Percentiles rank a stretch among this genome's conserved stretches.
Evolutionary conservation across 345 rosid species (phyloP).

Genomic region (Lepidium didymum): DNA sequence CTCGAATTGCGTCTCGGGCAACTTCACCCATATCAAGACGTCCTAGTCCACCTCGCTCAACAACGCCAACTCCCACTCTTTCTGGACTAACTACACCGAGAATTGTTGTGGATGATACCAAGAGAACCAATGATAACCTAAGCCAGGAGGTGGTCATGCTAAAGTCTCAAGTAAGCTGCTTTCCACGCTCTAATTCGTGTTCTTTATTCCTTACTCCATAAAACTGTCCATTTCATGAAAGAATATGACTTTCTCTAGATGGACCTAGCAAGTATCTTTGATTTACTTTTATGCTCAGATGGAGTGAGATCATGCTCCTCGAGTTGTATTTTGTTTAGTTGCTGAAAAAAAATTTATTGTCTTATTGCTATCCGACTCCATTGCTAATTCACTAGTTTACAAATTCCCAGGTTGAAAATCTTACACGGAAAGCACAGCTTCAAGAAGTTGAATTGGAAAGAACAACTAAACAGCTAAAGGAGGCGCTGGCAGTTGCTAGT

Average conservation of each 20-base stretch:
- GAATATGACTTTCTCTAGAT: not conserved
- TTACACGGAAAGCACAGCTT: slow-evolving; percentile 70
- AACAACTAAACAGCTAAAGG: slow-evolving; percentile 81
- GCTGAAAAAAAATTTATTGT: not conserved
- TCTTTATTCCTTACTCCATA: not conserved
- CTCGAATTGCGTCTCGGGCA: slow-evolving; percentile 96
- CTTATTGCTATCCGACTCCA: not conserved
- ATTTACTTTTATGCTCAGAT: not conserved
- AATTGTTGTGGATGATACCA: slow-evolving; percentile 61
- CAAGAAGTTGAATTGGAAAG: slow-evolving; percentile 92
- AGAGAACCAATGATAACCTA: slow-evolving; percentile 63
- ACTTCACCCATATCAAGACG: slow-evolving; percentile 96
- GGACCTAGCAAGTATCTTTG: not conserved
- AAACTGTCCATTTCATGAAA: too few species aligned
- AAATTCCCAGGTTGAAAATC: slow-evolving; percentile 77
- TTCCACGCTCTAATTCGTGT: not conserved
- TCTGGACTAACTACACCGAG: slow-evolving; percentile 87
- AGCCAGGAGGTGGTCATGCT: slow-evolving; percentile 82
- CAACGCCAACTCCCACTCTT: slow-evolving; percentile 95
- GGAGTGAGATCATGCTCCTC: not conserved
- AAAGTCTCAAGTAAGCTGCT: slow-evolving; percentile 67
- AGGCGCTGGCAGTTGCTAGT: slow-evolving; percentile 74
- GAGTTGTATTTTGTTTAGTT: not conserved
- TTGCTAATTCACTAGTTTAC: not conserved
- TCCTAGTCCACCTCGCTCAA: slow-evolving; percentile 95